Percentiles rank a stretch among this genome's conserved stretches.
Conservation (phyloP, 140 eudicot species). For the Flaveria floridana region DNA sequence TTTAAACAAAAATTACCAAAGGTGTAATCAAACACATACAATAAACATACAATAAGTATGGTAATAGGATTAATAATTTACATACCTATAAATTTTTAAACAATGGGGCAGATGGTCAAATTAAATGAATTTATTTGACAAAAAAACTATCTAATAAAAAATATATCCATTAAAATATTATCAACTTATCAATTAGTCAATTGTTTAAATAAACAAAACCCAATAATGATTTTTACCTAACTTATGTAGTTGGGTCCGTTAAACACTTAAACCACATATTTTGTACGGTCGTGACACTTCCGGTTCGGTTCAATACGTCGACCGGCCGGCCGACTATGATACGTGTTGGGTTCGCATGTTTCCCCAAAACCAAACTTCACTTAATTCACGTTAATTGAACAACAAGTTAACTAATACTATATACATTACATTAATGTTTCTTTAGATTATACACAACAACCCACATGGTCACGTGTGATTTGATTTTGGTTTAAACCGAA, state of each 20-base stretch:
- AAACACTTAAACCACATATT: conserved; percentile 30
- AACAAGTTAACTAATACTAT: conserved; percentile 7
- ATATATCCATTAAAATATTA: neutral
- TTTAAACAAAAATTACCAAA: too few relatives aligned
- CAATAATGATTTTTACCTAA: conserved; percentile 20
- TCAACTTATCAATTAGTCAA: neutral
- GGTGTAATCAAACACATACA: too few relatives aligned
- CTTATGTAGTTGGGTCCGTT: conserved; percentile 5
- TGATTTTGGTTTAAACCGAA: neutral
- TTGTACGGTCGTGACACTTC: conserved; percentile 29
- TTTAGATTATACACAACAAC: conserved; percentile 12
- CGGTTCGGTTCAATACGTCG: conserved; percentile 27
- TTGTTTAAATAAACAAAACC: neutral
- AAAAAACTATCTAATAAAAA: neutral
- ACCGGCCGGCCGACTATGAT: conserved; percentile 10
- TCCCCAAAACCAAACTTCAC: conserved; percentile 9
- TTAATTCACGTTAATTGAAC: conserved; percentile 10
- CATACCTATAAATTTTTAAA: too few relatives aligned
- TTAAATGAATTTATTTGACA: neutral
- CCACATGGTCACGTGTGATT: conserved; percentile 15
- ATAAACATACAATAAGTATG: too few relatives aligned
- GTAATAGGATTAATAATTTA: too few relatives aligned
- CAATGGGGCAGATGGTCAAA: neutral
- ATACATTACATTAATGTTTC: conserved; percentile 14
- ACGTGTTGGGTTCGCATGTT: conserved; percentile 33